Percentiles rank a stretch among this genome's conserved stretches.
Conservation (phyloP, 2,329 filamentous ascomycete species). For the Penicillium griseofulvum region DNA sequence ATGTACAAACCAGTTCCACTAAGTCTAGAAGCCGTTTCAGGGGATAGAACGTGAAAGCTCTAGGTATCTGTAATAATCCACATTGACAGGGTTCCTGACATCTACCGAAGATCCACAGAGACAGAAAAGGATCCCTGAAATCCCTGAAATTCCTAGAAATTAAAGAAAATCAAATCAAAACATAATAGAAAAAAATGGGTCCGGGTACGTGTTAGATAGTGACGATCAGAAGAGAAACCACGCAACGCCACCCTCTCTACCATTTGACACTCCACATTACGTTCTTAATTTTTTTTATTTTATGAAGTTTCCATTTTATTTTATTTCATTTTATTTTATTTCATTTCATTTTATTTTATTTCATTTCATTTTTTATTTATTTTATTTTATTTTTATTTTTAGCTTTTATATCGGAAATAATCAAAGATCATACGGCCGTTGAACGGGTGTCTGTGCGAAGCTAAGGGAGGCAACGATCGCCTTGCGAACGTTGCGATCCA, state of each 20-base stretch:
- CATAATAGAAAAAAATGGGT: conserved; percentile 1
- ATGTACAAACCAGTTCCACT: background rate
- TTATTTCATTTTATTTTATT: no score
- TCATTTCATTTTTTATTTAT: conserved; percentile 15
- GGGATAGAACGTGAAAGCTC: no score
- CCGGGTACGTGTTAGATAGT: conserved; percentile 21
- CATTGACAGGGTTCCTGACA: conserved; percentile 16
- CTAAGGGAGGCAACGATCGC: conserved; percentile 1
- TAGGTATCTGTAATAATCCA: no score
- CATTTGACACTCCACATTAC: no score
- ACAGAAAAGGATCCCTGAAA: no score
- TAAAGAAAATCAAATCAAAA: no score
- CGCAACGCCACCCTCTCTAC: conserved; percentile 12
- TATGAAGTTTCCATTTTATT: no score
- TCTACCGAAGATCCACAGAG: conserved; percentile 19
- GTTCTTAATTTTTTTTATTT: no score
- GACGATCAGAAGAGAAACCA: conserved; percentile 13
- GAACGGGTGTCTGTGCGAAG: conserved; percentile 5
- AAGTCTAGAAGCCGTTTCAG: conserved; percentile 19
- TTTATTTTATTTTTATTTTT: no score
- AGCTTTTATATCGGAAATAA: no score
- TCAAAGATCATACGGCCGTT: background rate
- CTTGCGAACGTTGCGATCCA: conserved; percentile 4
- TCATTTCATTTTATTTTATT: no score
- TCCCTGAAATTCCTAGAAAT: background rate